Evolutionary conservation across 176 grass and related monocot genomes (phyloP), one percentile per base, ranked within the genome.

Genomic region (Elymus sibiricus): DNA sequence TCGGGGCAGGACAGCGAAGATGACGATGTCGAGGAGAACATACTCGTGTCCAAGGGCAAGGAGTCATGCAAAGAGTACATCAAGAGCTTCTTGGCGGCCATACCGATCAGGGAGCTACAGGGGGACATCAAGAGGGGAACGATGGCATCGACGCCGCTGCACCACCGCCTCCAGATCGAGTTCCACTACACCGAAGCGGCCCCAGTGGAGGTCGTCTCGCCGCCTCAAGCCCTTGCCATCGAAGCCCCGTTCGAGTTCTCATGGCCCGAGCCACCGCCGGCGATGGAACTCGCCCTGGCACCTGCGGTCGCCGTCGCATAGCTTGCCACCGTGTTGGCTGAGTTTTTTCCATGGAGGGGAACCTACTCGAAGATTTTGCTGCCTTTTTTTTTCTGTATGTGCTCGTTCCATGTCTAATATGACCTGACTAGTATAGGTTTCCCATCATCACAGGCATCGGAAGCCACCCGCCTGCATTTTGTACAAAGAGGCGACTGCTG

Each of bases 1-100:
- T 24, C n/a, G 1, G 81, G 79, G 38, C 82, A 85, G 64, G 79
- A 74, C 40, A 83, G 38, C 43, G 78, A 79, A 64, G 69, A 83
- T 47, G 81, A 15, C n/a, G 81, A 15, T 14, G 46, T 75, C 7
- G 79, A 90, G 43, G 74, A 86, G 47, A 73, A 65, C 27, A 6
- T 64, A n/a, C 81, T 90, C 21, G 73, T 92, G 19, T 90, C 82
- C 0, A 84, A 79, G 34, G 95, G 95, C 60, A 90, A 82, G 58
- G 90, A 87, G 16, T 96, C 90, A 26, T 99, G 94, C 74, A 94
- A 94, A 85, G 92, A 93, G 28, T 99, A 96, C 81, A 94, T 99
- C 74, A 96, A 94, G 76, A 90, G 87, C 40, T 99, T 99, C 63
- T 86, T 99, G 46, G 97, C 97, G 28, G 89, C 97, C 71, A 81